phyloP scores from a whole-genome alignment of 306 rosid genomes.

The Adenanthera pavonina region DNA sequence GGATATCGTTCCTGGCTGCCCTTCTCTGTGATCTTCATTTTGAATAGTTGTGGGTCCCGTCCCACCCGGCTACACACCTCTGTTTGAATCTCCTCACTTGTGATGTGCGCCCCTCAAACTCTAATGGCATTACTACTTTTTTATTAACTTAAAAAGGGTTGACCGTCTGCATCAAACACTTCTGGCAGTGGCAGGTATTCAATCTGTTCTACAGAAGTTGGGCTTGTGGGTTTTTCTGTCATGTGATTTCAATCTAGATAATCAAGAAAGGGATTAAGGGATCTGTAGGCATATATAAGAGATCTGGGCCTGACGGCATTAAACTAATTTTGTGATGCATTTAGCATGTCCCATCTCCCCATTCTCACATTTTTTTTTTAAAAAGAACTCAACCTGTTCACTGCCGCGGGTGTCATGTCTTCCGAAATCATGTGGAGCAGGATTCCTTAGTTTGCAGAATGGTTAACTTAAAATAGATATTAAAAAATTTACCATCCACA shows the following conservation, averaged over 20 bases:
- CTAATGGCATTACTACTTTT: constrained; percentile 45
- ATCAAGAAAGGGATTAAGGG: background rate
- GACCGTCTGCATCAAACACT: constrained; percentile 57
- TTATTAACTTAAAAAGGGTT: constrained; percentile 47
- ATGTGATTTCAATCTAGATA: background rate
- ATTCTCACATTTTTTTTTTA: background rate
- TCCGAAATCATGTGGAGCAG: background rate
- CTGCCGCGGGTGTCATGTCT: background rate
- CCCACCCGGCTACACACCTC: constrained; percentile 64
- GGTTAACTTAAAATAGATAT: background rate
- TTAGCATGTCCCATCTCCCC: background rate
- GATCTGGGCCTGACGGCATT: background rate
- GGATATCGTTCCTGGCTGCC: constrained; percentile 58
- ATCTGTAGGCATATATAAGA: background rate
- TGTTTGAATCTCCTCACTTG: constrained; percentile 59
- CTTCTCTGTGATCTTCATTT: constrained; percentile 70
- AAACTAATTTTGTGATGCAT: background rate
- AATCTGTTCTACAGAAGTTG: constrained; percentile 65
- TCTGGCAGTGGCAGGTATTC: constrained; percentile 70
- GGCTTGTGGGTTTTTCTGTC: constrained; percentile 28
- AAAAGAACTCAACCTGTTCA: background rate
- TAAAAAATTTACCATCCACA: background rate
- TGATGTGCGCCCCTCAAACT: constrained; percentile 56
- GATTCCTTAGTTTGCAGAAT: background rate
- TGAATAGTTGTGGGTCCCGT: constrained; percentile 72